Evolutionary conservation across 768 basidiomycete species (phyloP).

Genomic region (Amanita pseudoporphyria): DNA sequence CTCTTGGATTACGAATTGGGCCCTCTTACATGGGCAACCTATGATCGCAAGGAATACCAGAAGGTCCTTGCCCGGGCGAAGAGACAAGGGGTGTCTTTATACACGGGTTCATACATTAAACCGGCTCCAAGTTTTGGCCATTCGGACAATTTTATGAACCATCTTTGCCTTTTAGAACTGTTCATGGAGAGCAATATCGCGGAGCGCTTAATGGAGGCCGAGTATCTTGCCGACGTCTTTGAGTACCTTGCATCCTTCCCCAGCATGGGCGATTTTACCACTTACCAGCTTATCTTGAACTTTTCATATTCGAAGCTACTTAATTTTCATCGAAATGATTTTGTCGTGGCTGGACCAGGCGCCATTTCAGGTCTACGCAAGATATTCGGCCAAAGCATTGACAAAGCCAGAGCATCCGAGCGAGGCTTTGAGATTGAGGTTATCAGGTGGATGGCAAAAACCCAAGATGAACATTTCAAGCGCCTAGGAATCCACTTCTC

Average conservation of each 20-base stretch:
- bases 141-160: constrained; percentile 42
- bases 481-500: constrained; percentile 46
- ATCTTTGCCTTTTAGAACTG: constrained; percentile 49
- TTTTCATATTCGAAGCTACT: constrained; percentile 48
- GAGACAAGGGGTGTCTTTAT: constrained; percentile 35
- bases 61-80: constrained; percentile 37
- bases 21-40: constrained; percentile 51
- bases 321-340: constrained; percentile 58
- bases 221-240: constrained; percentile 54
- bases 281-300: constrained; percentile 57
- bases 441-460: constrained; percentile 53
- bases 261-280: constrained; percentile 66
- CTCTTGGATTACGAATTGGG: constrained; percentile 41
- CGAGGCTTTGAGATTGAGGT: constrained; percentile 43
- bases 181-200: constrained; percentile 52
- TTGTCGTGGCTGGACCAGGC: constrained; percentile 62
- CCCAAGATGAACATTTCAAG: constrained; percentile 51
- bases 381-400: constrained; percentile 45
- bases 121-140: constrained; percentile 51
- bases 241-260: constrained; percentile 50
- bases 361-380: constrained; percentile 56
- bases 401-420: constrained; percentile 18
- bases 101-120: constrained; percentile 64
- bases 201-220: constrained; percentile 33
- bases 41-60: constrained; percentile 42